phyloP scores from a whole-genome alignment of 2,329 filamentous ascomycete species.

The Decorospora gaudefroyi region DNA sequence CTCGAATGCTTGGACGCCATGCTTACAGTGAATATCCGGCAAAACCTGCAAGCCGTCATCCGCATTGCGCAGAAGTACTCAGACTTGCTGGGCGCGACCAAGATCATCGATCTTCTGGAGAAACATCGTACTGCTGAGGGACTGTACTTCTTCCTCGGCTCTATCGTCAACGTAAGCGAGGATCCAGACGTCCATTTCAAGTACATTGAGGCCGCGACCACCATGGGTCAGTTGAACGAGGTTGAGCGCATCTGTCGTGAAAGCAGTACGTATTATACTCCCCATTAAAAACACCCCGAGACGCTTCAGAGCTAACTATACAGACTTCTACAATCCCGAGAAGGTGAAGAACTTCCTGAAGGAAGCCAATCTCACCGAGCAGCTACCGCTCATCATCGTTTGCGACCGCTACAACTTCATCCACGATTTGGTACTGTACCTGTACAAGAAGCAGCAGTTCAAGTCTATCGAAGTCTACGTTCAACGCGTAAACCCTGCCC shows the following conservation, averaged over 20 bases:
- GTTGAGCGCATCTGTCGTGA: conserved; percentile 97
- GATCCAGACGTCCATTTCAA: conserved; percentile 98
- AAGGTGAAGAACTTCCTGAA: conserved; percentile 99
- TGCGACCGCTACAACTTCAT: conserved; percentile 99
- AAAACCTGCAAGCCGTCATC: conserved; percentile 92
- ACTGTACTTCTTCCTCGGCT: conserved; percentile 96
- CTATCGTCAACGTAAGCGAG: conserved; percentile 95
- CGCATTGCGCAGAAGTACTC: conserved; percentile 98
- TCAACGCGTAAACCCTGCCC: conserved; percentile 88
- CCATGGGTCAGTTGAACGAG: conserved; percentile 90
- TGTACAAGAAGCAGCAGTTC: conserved; percentile 99
- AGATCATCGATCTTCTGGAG: conserved; percentile 90
- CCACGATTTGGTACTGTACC: conserved; percentile 91
- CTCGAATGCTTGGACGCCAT: conserved; percentile 94
- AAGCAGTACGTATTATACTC: no score
- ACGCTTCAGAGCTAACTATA: no score
- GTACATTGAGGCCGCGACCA: conserved; percentile 96
- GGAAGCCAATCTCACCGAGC: conserved; percentile 88
- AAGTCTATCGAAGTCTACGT: conserved; percentile 98
- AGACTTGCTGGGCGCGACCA: conserved; percentile 84
- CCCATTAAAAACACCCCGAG: no score
- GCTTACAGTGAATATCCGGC: conserved; percentile 94
- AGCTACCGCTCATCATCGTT: conserved; percentile 94
- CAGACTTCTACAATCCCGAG: conserved; percentile 79
- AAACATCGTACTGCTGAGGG: conserved; percentile 97